Base-by-base conservation (phyloP, 495 filamentous ascomycete genomes). In the Aspergillus diversus region DNA sequence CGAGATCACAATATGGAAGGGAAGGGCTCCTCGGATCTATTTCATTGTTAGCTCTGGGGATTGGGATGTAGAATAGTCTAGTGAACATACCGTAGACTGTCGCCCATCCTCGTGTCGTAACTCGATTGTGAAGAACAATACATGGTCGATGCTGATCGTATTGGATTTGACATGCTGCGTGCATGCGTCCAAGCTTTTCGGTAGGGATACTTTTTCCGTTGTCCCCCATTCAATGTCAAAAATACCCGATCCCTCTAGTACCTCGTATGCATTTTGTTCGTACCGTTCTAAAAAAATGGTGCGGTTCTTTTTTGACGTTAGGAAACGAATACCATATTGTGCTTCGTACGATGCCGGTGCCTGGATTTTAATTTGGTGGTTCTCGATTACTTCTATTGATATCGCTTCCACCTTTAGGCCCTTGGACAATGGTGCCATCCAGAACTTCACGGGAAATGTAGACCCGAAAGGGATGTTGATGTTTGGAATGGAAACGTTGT, bases 1-100 rank as follows among this genome's bases (percentile, higher is more conserved):
- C 33, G 63, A 55, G 61, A 72, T 69, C 35, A 61, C 53, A 27
- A 72, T 66, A 43, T 61, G 62, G 33, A 72, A 62, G 1, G 67
- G 67, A 34, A 72, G 33, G 15, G 49, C 34, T 48, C 59, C 60
- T n/a, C 49, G 34, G 2, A 72, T 55, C 69, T 72, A 27, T 2
- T n/a, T 31, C 6, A n/a, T 0, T 1, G 33, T 63, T 8, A 65
- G 56, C 16, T 42, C 46, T 49, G 12, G 17, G 15, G 7, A 49
- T 17, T 12, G 27, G 39, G 32, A 50, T 33, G 16, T n/a, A 9
- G 16, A 8, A 49, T 11, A 49, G 15, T 1, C 46, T 5, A 16
- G 7, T 7, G 13, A n/a, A 49, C 32, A 33, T 39, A 17, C 17
- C 13, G 3, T n/a, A 5, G 4, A n/a, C 5, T n/a, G 34, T 4